Evolutionary conservation across 306 rosid species (phyloP).

Genomic region (Amphicarpaea edgeworthii): DNA sequence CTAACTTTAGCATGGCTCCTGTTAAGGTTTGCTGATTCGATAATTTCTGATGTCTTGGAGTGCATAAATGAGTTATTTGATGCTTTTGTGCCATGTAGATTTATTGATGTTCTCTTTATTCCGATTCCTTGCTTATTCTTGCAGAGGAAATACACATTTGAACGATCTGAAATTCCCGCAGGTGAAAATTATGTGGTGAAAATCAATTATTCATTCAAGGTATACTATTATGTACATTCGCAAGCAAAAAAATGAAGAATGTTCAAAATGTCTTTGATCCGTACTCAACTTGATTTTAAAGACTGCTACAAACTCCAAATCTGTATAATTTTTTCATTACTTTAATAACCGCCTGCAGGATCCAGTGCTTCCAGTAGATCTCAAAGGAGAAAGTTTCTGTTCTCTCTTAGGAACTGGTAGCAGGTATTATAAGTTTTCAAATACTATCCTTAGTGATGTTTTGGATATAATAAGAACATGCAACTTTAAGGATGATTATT

Average conservation of each 20-base stretch:
- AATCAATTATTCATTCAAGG: constrained; percentile 93
- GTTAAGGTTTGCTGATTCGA: constrained; percentile 75
- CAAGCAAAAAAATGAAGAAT: constrained; percentile 16
- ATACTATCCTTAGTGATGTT: constrained; percentile 37
- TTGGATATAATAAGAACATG: constrained; percentile 31
- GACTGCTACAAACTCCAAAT: constrained; percentile 5
- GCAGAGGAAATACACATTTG: constrained; percentile 96
- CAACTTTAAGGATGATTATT: constrained; percentile 19
- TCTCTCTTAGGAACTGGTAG: constrained; percentile 80
- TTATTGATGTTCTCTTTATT: constrained; percentile 29
- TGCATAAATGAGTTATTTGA: constrained; percentile 23
- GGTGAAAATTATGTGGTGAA: constrained; percentile 91
- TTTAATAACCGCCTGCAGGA: constrained; percentile 57
- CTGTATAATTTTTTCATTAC: neutral
- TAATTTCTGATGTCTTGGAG: constrained; percentile 21
- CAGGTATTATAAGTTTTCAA: constrained; percentile 62
- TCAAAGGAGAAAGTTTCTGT: constrained; percentile 76
- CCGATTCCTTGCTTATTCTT: constrained; percentile 40
- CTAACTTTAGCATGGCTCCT: constrained; percentile 81
- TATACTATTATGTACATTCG: constrained; percentile 46
- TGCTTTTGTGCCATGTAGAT: constrained; percentile 9
- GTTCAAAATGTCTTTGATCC: constrained; percentile 28
- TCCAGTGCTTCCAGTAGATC: constrained; percentile 76
- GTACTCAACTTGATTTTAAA: neutral
- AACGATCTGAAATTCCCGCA: constrained; percentile 74